Conservation (phyloP, 805 yeast genomes). For the Blastobotrys mokoenaii region DNA sequence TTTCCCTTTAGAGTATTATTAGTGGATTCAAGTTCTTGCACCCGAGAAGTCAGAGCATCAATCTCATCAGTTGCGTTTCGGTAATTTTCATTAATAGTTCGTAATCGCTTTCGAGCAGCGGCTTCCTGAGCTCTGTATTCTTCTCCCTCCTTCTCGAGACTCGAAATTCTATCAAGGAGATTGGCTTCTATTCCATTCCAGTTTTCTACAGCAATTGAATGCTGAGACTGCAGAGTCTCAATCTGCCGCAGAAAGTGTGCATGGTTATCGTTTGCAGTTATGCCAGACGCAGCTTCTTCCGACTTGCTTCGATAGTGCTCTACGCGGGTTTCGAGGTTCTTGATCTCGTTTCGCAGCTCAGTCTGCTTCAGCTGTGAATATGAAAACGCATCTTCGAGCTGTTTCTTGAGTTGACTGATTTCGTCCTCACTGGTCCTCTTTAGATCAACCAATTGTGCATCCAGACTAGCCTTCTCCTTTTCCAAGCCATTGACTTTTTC, state of each 20-base stretch:
- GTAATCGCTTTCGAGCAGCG: conserved; percentile 12
- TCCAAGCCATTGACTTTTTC: conserved; percentile 20
- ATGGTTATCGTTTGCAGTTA: conserved; percentile 23
- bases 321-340: conserved; percentile 57
- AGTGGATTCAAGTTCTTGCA: conserved; percentile 2
- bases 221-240: conserved; percentile 57
- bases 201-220: conserved; percentile 66
- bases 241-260: conserved; percentile 36
- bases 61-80: conserved; percentile 6
- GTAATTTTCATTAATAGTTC: conserved; percentile 4
- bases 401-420: conserved; percentile 16
- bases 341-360: conserved; percentile 15
- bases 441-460: conserved; percentile 27
- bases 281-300: conserved; percentile 34
- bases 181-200: conserved; percentile 77
- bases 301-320: conserved; percentile 58
- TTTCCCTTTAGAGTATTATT: background rate
- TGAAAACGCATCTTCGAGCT: conserved; percentile 16
- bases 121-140: conserved; percentile 14
- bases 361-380: conserved; percentile 25
- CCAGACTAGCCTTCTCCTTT: conserved; percentile 26
- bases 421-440: conserved; percentile 25
- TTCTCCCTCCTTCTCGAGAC: conserved; percentile 18
- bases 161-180: conserved; percentile 40
- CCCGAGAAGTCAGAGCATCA: conserved; percentile 4